These are phyloP conservation scores for Lathyrus aphaca DNA, from an alignment of 306 rosid genomes.

Conservation along the genomic window DNA sequence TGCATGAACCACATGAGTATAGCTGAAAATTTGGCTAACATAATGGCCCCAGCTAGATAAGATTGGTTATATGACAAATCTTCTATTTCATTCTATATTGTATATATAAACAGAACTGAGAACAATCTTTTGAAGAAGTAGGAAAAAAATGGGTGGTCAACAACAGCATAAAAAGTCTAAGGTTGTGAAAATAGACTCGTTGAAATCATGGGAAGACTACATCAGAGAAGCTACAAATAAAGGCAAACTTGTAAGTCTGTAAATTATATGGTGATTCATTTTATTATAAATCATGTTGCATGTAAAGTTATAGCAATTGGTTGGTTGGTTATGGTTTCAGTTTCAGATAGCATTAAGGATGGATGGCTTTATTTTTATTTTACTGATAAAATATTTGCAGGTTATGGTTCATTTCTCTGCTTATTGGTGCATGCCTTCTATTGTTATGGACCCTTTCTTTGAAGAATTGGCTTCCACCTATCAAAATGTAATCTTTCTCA, in stretches of 20 bases:
- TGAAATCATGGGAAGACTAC: slow-evolving; percentile 45
- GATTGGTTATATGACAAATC: neutral
- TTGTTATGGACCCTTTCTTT: slow-evolving; percentile 48
- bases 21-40: slow-evolving; percentile 26
- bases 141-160: slow-evolving; percentile 43
- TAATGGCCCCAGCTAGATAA: slow-evolving; percentile 22
- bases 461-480: slow-evolving; percentile 48
- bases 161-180: slow-evolving; percentile 42
- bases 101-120: slow-evolving; percentile 3
- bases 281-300: slow-evolving; percentile 14
- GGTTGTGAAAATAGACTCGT: slow-evolving; percentile 49
- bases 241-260: slow-evolving; percentile 44
- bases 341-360: slow-evolving; percentile 29
- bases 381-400: slow-evolving; percentile 35
- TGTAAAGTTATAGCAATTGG: slow-evolving; percentile 8
- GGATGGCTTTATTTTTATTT: neutral
- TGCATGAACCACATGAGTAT: slow-evolving; percentile 21
- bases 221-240: slow-evolving; percentile 42
- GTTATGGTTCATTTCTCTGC: slow-evolving; percentile 59
- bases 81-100: neutral
- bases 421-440: slow-evolving; percentile 57
- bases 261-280: neutral
- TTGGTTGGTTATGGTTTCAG: slow-evolving; percentile 30
- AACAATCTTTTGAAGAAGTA: slow-evolving; percentile 26
- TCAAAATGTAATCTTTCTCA: slow-evolving; percentile 41